Evolutionary conservation across 2,329 filamentous ascomycete species (phyloP).

Genomic region (Emmonsia crescens): DNA sequence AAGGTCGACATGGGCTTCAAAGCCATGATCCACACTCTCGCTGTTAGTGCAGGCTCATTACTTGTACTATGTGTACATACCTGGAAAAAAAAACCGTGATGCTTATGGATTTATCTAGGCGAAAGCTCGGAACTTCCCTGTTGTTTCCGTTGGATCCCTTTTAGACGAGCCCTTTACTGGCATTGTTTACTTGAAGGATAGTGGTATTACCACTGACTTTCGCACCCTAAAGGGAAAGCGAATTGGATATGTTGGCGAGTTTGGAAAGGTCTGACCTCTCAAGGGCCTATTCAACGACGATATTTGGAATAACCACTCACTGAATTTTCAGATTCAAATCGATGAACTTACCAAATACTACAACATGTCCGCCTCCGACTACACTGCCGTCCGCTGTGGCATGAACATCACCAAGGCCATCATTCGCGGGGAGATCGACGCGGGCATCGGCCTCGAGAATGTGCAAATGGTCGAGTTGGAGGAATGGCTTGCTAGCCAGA

Average conservation of each 20-base stretch:
- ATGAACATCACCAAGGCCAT: conserved; percentile 75
- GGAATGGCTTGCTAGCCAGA: conserved; percentile 58
- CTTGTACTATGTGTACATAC: not conserved
- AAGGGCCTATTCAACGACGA: not conserved
- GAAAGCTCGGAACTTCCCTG: conserved; percentile 63
- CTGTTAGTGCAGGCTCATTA: conserved; percentile 35
- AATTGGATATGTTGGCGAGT: conserved; percentile 71
- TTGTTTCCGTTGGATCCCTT: conserved; percentile 61
- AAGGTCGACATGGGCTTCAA: conserved; percentile 74
- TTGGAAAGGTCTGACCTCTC: conserved; percentile 48
- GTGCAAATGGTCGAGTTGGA: conserved; percentile 76
- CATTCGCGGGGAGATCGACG: conserved; percentile 60
- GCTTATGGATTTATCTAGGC: conserved; percentile 37
- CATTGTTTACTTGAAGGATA: conserved; percentile 63
- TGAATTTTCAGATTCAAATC: conserved; percentile 54
- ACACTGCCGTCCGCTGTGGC: conserved; percentile 65
- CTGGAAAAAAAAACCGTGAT: not conserved
- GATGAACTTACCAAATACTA: conserved; percentile 71
- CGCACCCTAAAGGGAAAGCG: conserved; percentile 62
- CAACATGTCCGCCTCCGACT: conserved; percentile 60
- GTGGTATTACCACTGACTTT: conserved; percentile 66
- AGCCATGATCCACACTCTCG: conserved; percentile 73
- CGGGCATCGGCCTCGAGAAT: conserved; percentile 67
- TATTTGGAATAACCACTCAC: not conserved
- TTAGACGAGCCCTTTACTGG: conserved; percentile 73